Evolutionary conservation across 1,284 basidiomycete genomes (phyloP), one percentile per base, ranked within the genome.

Genomic region (Ustilago tritici): DNA sequence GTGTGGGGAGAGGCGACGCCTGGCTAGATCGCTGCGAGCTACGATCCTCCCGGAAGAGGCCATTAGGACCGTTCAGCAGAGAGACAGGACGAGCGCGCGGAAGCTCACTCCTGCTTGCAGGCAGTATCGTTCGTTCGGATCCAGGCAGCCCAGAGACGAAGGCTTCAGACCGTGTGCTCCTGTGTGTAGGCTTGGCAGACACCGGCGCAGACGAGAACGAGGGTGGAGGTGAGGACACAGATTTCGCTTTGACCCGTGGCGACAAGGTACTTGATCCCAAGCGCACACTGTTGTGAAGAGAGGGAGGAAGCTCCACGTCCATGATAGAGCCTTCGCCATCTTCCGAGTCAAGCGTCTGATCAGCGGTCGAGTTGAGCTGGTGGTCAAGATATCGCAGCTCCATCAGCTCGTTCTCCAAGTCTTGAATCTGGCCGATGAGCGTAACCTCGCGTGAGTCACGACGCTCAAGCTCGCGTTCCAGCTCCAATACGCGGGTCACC

Each of bases 401-500:
- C 60, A 70, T 58, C 54, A 74, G 47, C 58, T 78, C 76, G 41
- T 53, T 62, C 52, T 80, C 78, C 23, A 78, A 53, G 4, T 72
- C 56, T 19, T 72, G 70, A n/a, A 72, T 73, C 61, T 72, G 75
- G 32, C 56, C 65, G 35, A 75, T 70, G 8, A 74, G 49, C 36
- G 61, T 70, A 31, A 74, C 56, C 34, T 78, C 78, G 14, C 70
- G 67, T 38, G 72, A 77, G 28, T 76, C 63, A 14, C 72, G 63
- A 36, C 75, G 75, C 46, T 81, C 73, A n/a, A 82, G 65, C 41
- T 82, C 77, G 15, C 79, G 56, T 49, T 82, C 75, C 23, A 82
- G 61, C 56, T 82, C 79, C 31, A 82, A 46, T 47, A 81, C 80
- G 9, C 79, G 66, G 15, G 79, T 82, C 34, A 82, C 80, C 56